phyloP scores from a whole-genome alignment of 106 monocot genomes.

The Phalaenopsis equestris region DNA sequence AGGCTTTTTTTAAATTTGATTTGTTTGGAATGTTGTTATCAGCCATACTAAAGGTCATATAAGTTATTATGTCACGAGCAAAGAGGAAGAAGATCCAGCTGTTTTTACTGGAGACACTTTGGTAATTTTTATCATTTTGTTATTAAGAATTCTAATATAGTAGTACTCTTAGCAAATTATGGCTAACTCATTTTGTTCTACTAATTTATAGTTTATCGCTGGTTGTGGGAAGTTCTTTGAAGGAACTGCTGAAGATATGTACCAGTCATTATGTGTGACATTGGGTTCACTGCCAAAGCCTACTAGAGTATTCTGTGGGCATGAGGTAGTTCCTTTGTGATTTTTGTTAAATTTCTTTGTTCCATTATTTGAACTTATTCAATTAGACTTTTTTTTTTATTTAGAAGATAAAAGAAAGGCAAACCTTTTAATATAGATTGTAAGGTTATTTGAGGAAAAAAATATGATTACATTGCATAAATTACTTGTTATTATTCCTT shows the following conservation, averaged over 20 bases:
- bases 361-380: neutral
- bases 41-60: constrained; percentile 98
- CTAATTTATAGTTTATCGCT: constrained; percentile 65
- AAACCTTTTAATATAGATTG: no score
- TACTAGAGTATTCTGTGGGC: constrained; percentile 93
- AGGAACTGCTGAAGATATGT: constrained; percentile 95
- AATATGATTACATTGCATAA: neutral
- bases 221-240: constrained; percentile 99
- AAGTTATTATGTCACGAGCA: constrained; percentile 78
- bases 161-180: neutral
- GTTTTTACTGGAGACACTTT: constrained; percentile 98
- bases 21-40: constrained; percentile 12
- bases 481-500: no score
- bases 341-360: neutral
- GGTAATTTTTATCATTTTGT: constrained; percentile 27
- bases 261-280: constrained; percentile 85
- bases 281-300: constrained; percentile 85
- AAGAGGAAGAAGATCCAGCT: constrained; percentile 61
- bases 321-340: constrained; percentile 65
- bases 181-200: neutral
- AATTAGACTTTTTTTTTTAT: neutral
- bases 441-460: neutral
- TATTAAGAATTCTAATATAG: neutral
- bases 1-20: neutral
- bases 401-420: neutral